Evolutionary conservation across 2,329 filamentous ascomycete species (phyloP).

Genomic region (Talaromyces atroroseus): DNA sequence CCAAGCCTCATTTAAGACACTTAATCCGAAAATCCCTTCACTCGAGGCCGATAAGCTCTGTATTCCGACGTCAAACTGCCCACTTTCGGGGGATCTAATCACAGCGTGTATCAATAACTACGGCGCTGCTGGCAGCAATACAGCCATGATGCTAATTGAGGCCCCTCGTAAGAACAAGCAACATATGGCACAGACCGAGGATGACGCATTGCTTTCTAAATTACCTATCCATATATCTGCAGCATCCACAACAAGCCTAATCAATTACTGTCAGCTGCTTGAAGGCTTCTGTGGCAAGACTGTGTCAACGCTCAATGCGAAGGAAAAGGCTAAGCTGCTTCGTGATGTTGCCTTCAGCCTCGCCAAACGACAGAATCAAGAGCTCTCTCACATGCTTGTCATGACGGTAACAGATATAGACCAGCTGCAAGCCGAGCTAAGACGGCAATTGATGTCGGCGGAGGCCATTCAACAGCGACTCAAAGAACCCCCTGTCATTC

Average conservation of each 20-base stretch:
- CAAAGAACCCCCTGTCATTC: conserved; percentile 21
- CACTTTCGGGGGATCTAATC: conserved; percentile 17
- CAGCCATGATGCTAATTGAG: conserved; percentile 34
- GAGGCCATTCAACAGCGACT: neutral
- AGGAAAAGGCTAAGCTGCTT: no score
- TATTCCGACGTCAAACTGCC: neutral
- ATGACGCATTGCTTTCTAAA: conserved; percentile 17
- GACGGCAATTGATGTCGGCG: neutral
- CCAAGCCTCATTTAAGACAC: neutral
- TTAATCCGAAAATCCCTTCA: neutral
- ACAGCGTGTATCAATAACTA: conserved; percentile 22
- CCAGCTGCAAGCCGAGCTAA: neutral
- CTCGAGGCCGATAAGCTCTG: neutral
- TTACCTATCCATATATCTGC: neutral
- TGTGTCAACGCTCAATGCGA: no score
- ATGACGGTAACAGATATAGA: neutral
- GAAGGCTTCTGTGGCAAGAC: no score
- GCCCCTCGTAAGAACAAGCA: no score
- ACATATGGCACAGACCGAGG: conserved; percentile 20
- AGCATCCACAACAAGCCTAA: no score
- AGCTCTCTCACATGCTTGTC: no score
- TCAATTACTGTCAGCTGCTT: no score
- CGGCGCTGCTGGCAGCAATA: conserved; percentile 33
- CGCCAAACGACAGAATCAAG: no score
- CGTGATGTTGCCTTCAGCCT: no score